Evolutionary conservation across 108 stramenopile species (phyloP).

Genomic region (Cyclostephanos invisitatus): DNA sequence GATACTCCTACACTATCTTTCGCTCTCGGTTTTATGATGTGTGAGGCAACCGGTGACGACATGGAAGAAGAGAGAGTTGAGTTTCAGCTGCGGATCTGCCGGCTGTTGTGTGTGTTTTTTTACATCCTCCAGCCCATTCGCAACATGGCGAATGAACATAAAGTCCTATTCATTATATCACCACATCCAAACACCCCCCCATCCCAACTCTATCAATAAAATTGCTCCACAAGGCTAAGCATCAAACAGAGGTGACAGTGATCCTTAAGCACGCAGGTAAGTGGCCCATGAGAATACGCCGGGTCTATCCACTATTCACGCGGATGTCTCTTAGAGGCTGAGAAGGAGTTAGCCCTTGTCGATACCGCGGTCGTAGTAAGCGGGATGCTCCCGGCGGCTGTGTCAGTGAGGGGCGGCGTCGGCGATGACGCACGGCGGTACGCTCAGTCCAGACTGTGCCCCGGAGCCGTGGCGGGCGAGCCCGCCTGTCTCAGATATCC

Average conservation of each 20-base stretch:
- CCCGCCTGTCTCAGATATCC: background rate
- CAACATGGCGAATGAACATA: background rate
- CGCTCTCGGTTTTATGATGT: background rate
- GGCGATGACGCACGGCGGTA: background rate
- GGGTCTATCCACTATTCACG: background rate
- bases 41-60: background rate
- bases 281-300: background rate
- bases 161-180: background rate
- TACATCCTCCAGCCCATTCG: background rate
- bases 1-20: too few relatives aligned
- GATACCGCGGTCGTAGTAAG: background rate
- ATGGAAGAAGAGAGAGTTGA: background rate
- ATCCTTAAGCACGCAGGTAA: background rate
- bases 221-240: background rate
- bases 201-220: background rate
- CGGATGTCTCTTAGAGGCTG: background rate
- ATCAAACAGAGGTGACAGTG: background rate
- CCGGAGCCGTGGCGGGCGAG: background rate
- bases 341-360: background rate
- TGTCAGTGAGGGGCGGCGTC: background rate
- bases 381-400: background rate
- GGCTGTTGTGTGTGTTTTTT: background rate
- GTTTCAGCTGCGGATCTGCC: too few relatives aligned
- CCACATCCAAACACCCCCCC: background rate
- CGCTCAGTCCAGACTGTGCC: constrained; percentile 1